Evolutionary conservation across 2,329 filamentous ascomycete species (phyloP), one percentile per base, ranked within the genome.

Genomic region (Verticillium albo-atrum): DNA sequence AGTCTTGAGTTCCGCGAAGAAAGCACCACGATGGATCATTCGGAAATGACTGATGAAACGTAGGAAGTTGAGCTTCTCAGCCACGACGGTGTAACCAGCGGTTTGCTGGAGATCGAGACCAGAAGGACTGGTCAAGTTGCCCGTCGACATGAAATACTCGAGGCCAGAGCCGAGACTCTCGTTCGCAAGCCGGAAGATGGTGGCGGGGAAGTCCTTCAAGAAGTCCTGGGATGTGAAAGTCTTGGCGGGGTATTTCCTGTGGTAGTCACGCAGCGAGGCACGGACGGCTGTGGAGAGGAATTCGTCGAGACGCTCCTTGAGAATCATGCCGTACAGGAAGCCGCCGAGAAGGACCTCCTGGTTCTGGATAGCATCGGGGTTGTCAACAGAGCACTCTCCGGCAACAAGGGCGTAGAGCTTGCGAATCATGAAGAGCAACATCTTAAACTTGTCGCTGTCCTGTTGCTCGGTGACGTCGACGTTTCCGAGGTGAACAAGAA

Each of bases 21-120:
- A 99, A 72, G 92, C 95, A 81, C 95, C 95, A 87, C 95, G 88
- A 79, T 99, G 95, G 60, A 99, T 92, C 92, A 97, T 97, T 66
- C 95, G 90, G 83, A 99, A 99, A 75, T 99, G 95, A 74, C 91
- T 95, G 78, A 99, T 96, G 78, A 98, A 99, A 68, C 95, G 91
- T 70, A 96, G 87, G 73, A 98, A 99, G 78, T 99, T 99, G 72
- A 99, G 94, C 82, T 98, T 98, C 73, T 99, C 95, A 3, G 95
- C 95, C 56, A 98, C 93, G 56, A 99, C 92, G 0, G 92, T 96
- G 74, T 96, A 99, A 63, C 95, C 95, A 14, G 94, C 95, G 0
- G 89, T 89, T 75, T 99, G 95, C 71, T 98, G 95, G 69, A 97
- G 75, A 82, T 99, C 95, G 47, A 99, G 82, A 64, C 95, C 95